Evolutionary conservation across 306 rosid genomes (phyloP), one percentile per base, ranked within the genome.

Genomic region (Morella rubra): DNA sequence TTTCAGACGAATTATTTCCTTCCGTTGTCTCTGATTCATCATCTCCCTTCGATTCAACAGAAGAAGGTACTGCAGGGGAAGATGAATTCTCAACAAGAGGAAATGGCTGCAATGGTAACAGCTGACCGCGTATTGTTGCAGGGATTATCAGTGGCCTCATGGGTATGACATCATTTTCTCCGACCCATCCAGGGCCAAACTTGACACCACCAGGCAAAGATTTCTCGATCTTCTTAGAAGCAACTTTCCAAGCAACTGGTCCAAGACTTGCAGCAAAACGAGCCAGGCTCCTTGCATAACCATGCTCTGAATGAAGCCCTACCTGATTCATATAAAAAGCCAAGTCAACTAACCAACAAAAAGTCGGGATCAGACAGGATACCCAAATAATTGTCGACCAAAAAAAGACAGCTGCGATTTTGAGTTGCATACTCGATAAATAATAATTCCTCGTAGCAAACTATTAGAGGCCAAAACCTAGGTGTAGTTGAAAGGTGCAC

Each of bases 111-210:
- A 74, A 74, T 51, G 74, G 68, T 44, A 82, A 75, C 27, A 70
- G 77, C 76, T 75, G 86, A 56, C 75, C 69, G n/a, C 69, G 47
- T 6, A 65, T 74, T 3, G 73, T 54, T 47, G 81, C 66, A n/a
- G 82, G 71, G 45, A 59, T 71, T 66, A 72, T 61, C 50, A 71
- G 76, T 47, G 79, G 72, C 73, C 79, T 73, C 42, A 64, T 62
- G 68, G 75, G 87, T 42, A 65, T 49, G 62, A 79, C 32, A 70
- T 90, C 94, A 65, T 87, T 82, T 73, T 90, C 93, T 32, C 83
- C 89, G 72, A 87, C 89, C 94, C 94, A 90, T 60, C 91, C 94
- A 45, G 82, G 90, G 78, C 94, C 94, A 44, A 82, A 90, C 66
- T 76, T 84, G 27, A 79, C 72, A 69, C 86, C 87, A 40, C 81